Evolutionary conservation across 1,284 basidiomycete species (phyloP), one percentile per base, ranked within the genome.

Genomic region (Trichosporon sp.): DNA sequence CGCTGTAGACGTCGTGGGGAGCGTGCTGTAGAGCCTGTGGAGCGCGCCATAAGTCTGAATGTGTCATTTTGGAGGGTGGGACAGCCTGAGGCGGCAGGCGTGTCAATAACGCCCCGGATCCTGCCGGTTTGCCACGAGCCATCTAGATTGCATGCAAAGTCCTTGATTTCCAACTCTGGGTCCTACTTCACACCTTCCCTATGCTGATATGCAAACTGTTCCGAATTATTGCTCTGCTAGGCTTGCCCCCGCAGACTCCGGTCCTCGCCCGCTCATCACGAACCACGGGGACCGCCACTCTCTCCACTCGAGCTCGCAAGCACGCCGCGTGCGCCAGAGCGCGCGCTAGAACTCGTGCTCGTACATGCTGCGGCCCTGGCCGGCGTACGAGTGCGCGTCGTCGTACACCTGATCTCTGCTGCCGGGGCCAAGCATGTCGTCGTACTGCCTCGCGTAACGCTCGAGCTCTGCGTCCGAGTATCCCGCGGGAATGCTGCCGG

Each of bases 291-390:
- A n/a, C n/a, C n/a, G n/a, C n/a, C n/a, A n/a, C n/a, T n/a, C n/a
- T n/a, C n/a, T n/a, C n/a, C n/a, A n/a, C n/a, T n/a, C n/a, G n/a
- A n/a, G n/a, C n/a, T n/a, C n/a, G n/a, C n/a, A n/a, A n/a, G n/a
- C n/a, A n/a, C n/a, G n/a, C n/a, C n/a, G n/a, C n/a, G n/a, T n/a
- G n/a, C n/a, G n/a, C n/a, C n/a, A n/a, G n/a, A n/a, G n/a, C n/a
- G n/a, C n/a, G n/a, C n/a, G n/a, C 62, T 67, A 70, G 27, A 70
- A 70, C 58, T 70, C 44, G 66, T 70, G 69, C 58, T 70, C 66
- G 66, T 70, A 67, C 64, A 70, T 67, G 34, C 66, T 70, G 44
- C 64, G n/a, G n/a, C 34, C 62, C 47, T n/a, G 23, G 31, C 53
- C 27, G 6, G 65, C 62, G 34, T 51, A 64, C 38, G 60, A 62